Conservation (phyloP, 129 eudicot species). For the Smallanthus sonchifolius region DNA sequence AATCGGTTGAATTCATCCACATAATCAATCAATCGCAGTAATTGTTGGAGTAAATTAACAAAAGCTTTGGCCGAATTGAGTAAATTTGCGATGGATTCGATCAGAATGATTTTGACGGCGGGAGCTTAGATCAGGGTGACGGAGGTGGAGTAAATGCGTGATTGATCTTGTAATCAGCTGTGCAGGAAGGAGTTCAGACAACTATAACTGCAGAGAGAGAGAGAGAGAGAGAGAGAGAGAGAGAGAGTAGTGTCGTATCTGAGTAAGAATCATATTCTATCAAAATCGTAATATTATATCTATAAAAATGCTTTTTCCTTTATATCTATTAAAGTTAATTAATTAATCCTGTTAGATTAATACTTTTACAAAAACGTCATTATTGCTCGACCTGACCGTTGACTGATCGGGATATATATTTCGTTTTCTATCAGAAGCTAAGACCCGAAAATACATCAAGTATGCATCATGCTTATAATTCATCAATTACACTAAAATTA, state of each 20-base stretch:
- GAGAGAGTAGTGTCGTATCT: constrained; percentile 26
- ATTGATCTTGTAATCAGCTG: constrained; percentile 29
- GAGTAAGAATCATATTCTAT: constrained; percentile 32
- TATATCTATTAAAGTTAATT: neutral
- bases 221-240: constrained; percentile 2
- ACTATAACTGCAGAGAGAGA: neutral
- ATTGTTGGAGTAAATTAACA: neutral
- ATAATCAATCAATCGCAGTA: constrained; percentile 6
- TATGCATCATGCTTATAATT: too few relatives aligned
- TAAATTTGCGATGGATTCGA: constrained; percentile 12
- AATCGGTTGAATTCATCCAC: neutral
- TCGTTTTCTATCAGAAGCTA: too few relatives aligned
- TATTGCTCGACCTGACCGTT: too few relatives aligned
- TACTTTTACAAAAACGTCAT: neutral
- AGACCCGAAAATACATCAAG: too few relatives aligned
- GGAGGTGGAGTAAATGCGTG: constrained; percentile 11
- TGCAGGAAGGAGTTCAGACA: constrained; percentile 23
- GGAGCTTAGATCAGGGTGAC: constrained; percentile 29
- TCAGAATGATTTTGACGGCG: constrained; percentile 19
- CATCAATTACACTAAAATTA: too few relatives aligned
- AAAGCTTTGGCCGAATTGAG: neutral
- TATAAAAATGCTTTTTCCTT: too few relatives aligned
- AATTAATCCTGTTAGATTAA: neutral
- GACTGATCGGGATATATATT: too few relatives aligned
- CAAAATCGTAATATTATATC: neutral